Percentiles rank a stretch among this genome's conserved stretches.
Evolutionary conservation across 768 basidiomycete species (phyloP).

Genomic region (Lentinula raphanica): DNA sequence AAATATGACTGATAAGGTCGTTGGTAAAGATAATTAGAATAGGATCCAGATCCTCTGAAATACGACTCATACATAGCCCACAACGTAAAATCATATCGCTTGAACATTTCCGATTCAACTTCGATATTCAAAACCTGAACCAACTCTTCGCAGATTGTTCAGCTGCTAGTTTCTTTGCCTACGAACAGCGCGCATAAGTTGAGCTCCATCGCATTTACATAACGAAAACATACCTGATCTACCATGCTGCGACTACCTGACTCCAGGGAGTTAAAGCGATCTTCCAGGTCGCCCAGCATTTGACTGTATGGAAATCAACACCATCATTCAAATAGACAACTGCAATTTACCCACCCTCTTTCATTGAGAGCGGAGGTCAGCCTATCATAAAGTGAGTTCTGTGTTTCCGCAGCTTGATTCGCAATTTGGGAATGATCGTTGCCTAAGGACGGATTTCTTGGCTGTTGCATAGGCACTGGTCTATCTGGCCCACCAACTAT

Average conservation of each 20-base stretch:
- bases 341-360: slow-evolving; percentile 46
- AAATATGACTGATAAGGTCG: slow-evolving; percentile 26
- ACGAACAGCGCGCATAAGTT: not conserved
- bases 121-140: slow-evolving; percentile 46
- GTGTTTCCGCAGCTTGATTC: slow-evolving; percentile 23
- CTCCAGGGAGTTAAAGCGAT: slow-evolving; percentile 59
- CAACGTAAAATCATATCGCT: too few relatives aligned
- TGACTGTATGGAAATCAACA: slow-evolving; percentile 34
- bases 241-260: slow-evolving; percentile 64
- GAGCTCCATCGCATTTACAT: not conserved
- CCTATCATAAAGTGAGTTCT: slow-evolving; percentile 38
- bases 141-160: slow-evolving; percentile 61
- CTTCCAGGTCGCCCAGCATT: slow-evolving; percentile 54
- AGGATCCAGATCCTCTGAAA: too few relatives aligned
- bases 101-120: too few relatives aligned
- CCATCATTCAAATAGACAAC: not conserved
- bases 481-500: slow-evolving; percentile 65
- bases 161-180: slow-evolving; percentile 62
- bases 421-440: slow-evolving; percentile 23
- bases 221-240: slow-evolving; percentile 40
- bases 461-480: slow-evolving; percentile 38
- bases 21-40: slow-evolving; percentile 17
- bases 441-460: slow-evolving; percentile 1
- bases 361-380: slow-evolving; percentile 54
- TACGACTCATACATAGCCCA: too few relatives aligned